Evolutionary conservation across 2,329 filamentous ascomycete species (phyloP).

Genomic region (Colletotrichum sidae): DNA sequence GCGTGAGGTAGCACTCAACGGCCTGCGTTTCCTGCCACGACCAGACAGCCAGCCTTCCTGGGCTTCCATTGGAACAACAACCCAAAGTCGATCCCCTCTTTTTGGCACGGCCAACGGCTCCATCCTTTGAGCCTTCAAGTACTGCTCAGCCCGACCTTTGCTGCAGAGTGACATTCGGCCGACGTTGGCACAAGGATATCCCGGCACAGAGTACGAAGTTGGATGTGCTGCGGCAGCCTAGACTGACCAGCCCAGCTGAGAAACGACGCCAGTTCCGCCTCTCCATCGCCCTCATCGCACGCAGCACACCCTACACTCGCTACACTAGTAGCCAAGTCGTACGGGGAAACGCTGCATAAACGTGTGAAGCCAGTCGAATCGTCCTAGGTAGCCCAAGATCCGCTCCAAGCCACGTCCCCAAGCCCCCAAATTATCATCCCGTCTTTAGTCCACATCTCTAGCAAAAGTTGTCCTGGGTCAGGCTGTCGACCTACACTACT

Average conservation of each 20-base stretch:
- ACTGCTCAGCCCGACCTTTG: slow-evolving; percentile 9
- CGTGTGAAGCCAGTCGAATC: not conserved
- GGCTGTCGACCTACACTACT: slow-evolving; percentile 21
- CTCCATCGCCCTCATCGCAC: too few relatives aligned
- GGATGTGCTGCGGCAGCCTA: not conserved
- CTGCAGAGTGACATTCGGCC: slow-evolving; percentile 18
- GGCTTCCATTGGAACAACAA: slow-evolving; percentile 19
- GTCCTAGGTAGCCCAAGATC: not conserved
- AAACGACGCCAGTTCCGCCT: not conserved
- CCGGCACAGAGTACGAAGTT: slow-evolving; percentile 1
- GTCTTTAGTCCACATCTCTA: slow-evolving; percentile 28
- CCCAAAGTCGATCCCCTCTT: slow-evolving; percentile 21
- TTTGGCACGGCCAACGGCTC: slow-evolving; percentile 18
- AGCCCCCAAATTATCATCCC: slow-evolving; percentile 38
- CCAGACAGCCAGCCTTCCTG: not conserved
- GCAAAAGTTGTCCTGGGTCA: slow-evolving; percentile 19
- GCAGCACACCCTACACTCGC: too few relatives aligned
- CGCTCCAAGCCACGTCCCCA: slow-evolving; percentile 30
- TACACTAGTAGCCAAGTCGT: not conserved
- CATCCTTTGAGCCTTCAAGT: slow-evolving; percentile 13
- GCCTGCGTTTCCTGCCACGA: not conserved
- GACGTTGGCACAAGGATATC: slow-evolving; percentile 6
- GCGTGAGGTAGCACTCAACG: not conserved
- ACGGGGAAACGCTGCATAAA: not conserved
- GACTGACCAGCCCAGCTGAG: slow-evolving; percentile 12